Percentiles rank a stretch among this genome's conserved stretches.
These are phyloP conservation scores for Fraxinus platypoda DNA, from an alignment of 305 asterid species.

Conservation along the genomic window DNA sequence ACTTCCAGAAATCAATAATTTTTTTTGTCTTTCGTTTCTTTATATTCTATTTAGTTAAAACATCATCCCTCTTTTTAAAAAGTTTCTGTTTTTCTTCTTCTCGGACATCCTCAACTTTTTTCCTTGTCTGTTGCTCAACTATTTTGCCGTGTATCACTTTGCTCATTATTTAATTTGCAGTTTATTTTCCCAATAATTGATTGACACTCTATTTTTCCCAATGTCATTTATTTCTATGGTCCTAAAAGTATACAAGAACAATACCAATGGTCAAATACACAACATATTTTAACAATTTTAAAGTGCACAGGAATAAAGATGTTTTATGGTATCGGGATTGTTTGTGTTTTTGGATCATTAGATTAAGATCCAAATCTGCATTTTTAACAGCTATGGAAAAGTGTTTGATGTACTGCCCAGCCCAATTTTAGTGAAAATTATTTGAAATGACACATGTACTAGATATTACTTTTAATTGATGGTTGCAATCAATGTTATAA, in stretches of 20 bases:
- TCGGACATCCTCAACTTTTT: not conserved
- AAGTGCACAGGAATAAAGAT: not conserved
- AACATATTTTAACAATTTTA: not conserved
- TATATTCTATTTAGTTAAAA: slow-evolving; percentile 1
- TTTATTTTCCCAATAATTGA: not conserved
- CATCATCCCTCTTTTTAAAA: not conserved
- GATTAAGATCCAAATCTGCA: not conserved
- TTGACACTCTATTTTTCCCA: not conserved
- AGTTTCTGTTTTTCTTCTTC: not conserved
- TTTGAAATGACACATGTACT: not conserved
- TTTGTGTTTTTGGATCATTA: not conserved
- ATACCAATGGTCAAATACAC: not conserved
- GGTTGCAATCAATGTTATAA: not conserved
- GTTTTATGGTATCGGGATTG: not conserved
- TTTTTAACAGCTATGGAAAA: not conserved
- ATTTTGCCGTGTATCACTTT: not conserved
- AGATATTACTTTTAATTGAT: no score
- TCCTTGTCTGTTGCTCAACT: not conserved
- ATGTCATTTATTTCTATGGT: not conserved
- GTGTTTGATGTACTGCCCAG: not conserved
- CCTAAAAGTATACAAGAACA: not conserved
- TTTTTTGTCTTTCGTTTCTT: not conserved
- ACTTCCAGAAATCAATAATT: slow-evolving; percentile 5
- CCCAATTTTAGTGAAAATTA: not conserved
- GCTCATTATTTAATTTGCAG: not conserved